Evolutionary conservation across 805 yeast genomes (phyloP).

Genomic region (Priceomyces melissophilus): DNA sequence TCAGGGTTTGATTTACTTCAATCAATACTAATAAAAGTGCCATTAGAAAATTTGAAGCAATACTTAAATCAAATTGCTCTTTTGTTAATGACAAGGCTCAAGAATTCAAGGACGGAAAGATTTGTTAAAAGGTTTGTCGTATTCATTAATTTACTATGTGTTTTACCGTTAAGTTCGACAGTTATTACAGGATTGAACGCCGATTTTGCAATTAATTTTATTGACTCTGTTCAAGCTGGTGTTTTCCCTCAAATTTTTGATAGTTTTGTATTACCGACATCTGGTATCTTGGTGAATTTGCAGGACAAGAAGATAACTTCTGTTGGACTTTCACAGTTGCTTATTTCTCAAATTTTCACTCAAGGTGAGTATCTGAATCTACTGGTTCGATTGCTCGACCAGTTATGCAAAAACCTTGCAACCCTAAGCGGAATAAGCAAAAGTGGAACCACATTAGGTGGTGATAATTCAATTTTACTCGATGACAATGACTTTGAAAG

Average conservation of each 20-base stretch:
- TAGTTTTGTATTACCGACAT: slow-evolving; percentile 52
- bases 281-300: slow-evolving; percentile 46
- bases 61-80: slow-evolving; percentile 71
- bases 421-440: slow-evolving; percentile 26
- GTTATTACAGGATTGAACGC: slow-evolving; percentile 31
- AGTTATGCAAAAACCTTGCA: slow-evolving; percentile 27
- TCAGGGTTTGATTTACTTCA: slow-evolving; percentile 85
- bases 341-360: slow-evolving; percentile 23
- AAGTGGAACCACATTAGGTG: slow-evolving; percentile 6
- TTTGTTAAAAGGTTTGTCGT: slow-evolving; percentile 68
- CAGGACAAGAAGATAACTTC: slow-evolving; percentile 53
- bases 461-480: slow-evolving; percentile 26
- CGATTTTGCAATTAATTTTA: slow-evolving; percentile 55
- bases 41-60: slow-evolving; percentile 45
- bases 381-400: slow-evolving; percentile 28
- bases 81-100: slow-evolving; percentile 74
- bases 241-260: slow-evolving; percentile 49
- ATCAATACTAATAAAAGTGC: slow-evolving; percentile 56
- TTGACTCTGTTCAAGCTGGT: slow-evolving; percentile 70
- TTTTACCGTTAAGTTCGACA: slow-evolving; percentile 26
- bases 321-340: slow-evolving; percentile 47
- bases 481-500: slow-evolving; percentile 59
- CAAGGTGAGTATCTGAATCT: slow-evolving; percentile 18
- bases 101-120: slow-evolving; percentile 76
- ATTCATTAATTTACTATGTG: slow-evolving; percentile 48